Base-by-base conservation (phyloP, 2,329 filamentous ascomycete genomes). In the Zymoseptoria crescenta region DNA sequence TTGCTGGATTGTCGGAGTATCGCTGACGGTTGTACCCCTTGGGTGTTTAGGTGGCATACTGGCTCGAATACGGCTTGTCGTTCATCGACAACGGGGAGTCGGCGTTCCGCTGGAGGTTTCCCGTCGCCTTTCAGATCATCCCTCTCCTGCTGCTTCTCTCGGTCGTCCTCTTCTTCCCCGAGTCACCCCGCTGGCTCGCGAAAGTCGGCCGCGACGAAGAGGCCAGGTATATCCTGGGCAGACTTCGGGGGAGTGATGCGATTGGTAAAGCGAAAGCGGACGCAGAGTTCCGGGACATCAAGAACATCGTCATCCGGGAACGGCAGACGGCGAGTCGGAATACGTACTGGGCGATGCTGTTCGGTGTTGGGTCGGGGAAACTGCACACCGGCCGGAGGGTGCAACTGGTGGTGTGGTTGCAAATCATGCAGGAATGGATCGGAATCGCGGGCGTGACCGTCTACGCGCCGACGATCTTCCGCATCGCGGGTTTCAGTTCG, bases 51-150 rank as follows among this genome's bases (percentile, higher is more conserved):
- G 69, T 72, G 4, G 70, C 70, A 4, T 72, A 73, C 62, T 77
- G 75, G 75, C 65, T 78, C 8, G 74, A 76, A 55, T 77, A 64
- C 58, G 66, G 52, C 52, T 57, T 54, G 3, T 59, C 59, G 9
- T 70, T 70, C 49, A 63, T 66, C 8, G 61, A 65, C 57, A 62
- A 55, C 10, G 63, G 63, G 1, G 54, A 49, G 50, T 62, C 59
- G 49, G 56, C 60, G 8, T 59, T 65, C 16, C 57, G 61, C 21
- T 65, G 63, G 63, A 52, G 62, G 4, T 89, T 89, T 64, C 86
- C 85, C 0, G 81, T 89, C 58, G 85, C 83, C 0, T 88, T 89
- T 71, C 86, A 89, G 66, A 87, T 88, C 35, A 71, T 87, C 0
- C 84, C 85, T 16, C 77, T 89, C 21, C 41, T 67, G 13, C 54